Base-by-base conservation (phyloP, 495 filamentous ascomycete genomes). In the Aspergillus nanangensis region DNA sequence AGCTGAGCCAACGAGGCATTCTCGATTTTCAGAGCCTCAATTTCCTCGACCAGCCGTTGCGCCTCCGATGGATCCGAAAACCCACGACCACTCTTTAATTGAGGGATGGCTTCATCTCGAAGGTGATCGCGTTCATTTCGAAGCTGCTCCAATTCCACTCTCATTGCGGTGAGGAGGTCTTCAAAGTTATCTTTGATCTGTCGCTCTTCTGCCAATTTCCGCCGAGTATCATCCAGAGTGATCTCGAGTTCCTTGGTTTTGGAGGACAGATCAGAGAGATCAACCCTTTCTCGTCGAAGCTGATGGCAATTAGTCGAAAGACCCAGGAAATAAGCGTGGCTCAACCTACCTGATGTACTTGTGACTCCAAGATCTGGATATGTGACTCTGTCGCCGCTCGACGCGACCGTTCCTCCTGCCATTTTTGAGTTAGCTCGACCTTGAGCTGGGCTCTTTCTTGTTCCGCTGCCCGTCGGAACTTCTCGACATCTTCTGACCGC, bases 111-210 rank as follows among this genome's bases (percentile, higher is more conserved):
- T 51, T 91, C 88, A 50, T 97, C 90, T 19, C 87, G 82, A 9
- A 97, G 81, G 49, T 95, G 88, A 63, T 97, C 93, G 21, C 90
- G 78, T 61, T 98, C 93, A 48, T 95, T 88, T 14, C 84, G 78
- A 44, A 90, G 79, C 52, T 83, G 84, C 53, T 88, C 81, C 8
- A 96, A 70, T 56, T 98, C 90, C 3, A 82, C 76, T 47, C 86
- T 83, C 56, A 97, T 80, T 18, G 88, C 93, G 8, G 81, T 81
- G 23, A 96, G 74, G 31, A 97, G 73, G 60, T 95, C 91, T 61
- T 96, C 90, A 57, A 96, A 93, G 53, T 93, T 97, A 60, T 89
- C 87, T 59, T 95, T 96, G 47, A 85, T 80, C 60, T 87, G 81
- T 23, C 87, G 77, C 66, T 98, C 94, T 57, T 96, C 90, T 3